Percentiles rank a stretch among this genome's conserved stretches.
phyloP scores from a whole-genome alignment of 78 protist species.

The Pigoraptor vietnamica region DNA sequence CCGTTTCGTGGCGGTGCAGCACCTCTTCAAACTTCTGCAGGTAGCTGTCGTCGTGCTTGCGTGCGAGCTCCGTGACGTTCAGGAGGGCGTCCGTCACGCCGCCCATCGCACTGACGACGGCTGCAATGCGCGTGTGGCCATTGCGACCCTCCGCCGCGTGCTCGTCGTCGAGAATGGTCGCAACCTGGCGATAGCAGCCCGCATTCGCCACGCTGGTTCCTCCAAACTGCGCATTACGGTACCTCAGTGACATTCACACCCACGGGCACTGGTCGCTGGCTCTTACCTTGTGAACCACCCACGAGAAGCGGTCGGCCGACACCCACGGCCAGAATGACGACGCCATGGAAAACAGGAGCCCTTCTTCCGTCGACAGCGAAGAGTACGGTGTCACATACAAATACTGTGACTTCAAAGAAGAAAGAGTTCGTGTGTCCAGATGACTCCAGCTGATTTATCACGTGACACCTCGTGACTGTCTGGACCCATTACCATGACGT shows the following conservation, averaged over 20 bases:
- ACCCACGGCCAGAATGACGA: background rate
- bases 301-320: background rate
- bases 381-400: too few relatives aligned
- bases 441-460: too few relatives aligned
- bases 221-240: conserved; percentile 5
- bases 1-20: background rate
- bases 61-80: background rate
- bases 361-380: background rate
- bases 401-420: too few relatives aligned
- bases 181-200: background rate
- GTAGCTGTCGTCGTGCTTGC: background rate
- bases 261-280: background rate
- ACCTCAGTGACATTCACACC: too few relatives aligned
- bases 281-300: background rate
- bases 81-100: conserved; percentile 31
- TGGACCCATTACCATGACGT: background rate
- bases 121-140: background rate
- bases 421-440: too few relatives aligned
- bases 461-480: too few relatives aligned
- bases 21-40: background rate
- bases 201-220: background rate
- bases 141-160: background rate
- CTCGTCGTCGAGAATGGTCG: background rate
- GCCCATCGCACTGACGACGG: conserved; percentile 33
- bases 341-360: too few relatives aligned